Conservation (phyloP, 164 flowering plant genomes). For the Taxillus chinensis region DNA sequence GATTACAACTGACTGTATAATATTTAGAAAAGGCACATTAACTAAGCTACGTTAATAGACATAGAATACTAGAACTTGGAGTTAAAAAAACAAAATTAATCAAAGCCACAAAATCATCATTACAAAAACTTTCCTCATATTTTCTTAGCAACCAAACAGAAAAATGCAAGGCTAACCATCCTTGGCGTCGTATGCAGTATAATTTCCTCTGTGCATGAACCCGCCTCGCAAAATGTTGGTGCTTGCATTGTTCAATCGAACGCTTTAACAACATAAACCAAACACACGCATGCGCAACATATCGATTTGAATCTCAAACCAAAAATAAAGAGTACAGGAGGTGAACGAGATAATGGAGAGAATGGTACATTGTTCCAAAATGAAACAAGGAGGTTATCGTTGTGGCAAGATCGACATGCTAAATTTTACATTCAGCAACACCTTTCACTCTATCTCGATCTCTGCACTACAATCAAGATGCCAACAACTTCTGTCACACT, state of each 20-base stretch:
- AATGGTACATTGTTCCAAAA: slow-evolving; percentile 84
- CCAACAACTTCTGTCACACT: too few species aligned
- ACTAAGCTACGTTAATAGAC: too few species aligned
- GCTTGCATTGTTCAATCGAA: slow-evolving; percentile 82
- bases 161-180: background rate
- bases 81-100: too few species aligned
- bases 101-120: too few species aligned
- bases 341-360: background rate
- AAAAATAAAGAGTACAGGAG: background rate
- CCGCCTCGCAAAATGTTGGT: slow-evolving; percentile 71
- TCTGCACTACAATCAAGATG: too few species aligned
- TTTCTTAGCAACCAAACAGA: too few species aligned
- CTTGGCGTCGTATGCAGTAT: slow-evolving; percentile 66
- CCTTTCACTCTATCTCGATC: too few species aligned
- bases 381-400: slow-evolving; percentile 90
- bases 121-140: too few species aligned
- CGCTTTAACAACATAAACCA: slow-evolving; percentile 32
- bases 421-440: too few species aligned
- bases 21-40: too few species aligned
- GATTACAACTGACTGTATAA: too few species aligned
- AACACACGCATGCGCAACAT: background rate
- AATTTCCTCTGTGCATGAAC: slow-evolving; percentile 85
- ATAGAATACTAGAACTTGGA: too few species aligned
- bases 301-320: background rate
- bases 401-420: slow-evolving; percentile 19